Conservation (phyloP, 768 basidiomycete species). For the Trametes cubensis region DNA sequence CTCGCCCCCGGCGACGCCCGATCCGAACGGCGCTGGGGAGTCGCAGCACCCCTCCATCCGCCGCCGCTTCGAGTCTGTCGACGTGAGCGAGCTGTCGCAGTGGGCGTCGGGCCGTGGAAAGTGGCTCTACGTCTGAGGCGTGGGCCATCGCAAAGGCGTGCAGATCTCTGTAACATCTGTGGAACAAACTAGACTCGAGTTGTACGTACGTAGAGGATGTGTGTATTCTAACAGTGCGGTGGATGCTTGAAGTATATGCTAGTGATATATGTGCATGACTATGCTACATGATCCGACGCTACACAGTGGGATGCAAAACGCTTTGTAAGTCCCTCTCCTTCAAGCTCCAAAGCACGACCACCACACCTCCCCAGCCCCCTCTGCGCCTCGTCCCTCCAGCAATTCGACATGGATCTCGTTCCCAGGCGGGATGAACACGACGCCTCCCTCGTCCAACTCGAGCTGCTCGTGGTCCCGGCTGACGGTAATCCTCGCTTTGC, state of each 20-base stretch:
- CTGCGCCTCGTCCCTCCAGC: slow-evolving; percentile 15
- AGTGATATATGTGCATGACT: not conserved
- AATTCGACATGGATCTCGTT: slow-evolving; percentile 24
- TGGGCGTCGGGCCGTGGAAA: slow-evolving; percentile 59
- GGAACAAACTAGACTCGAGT: too few relatives aligned
- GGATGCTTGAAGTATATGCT: not conserved
- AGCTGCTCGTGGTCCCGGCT: slow-evolving; percentile 19
- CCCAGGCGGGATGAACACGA: slow-evolving; percentile 31
- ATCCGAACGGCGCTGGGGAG: slow-evolving; percentile 16
- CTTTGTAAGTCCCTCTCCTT: not conserved
- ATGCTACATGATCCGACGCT: not conserved
- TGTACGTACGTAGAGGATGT: not conserved
- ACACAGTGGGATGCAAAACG: not conserved
- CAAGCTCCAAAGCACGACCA: slow-evolving; percentile 28
- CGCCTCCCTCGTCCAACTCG: slow-evolving; percentile 25
- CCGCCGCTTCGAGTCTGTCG: slow-evolving; percentile 47
- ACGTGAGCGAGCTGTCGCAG: slow-evolving; percentile 45
- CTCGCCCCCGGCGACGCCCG: slow-evolving; percentile 34
- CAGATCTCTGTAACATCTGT: not conserved
- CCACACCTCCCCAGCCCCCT: slow-evolving; percentile 31
- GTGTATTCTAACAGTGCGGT: not conserved
- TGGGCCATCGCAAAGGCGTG: not conserved
- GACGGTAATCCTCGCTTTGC: slow-evolving; percentile 18
- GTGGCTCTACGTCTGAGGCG: slow-evolving; percentile 60
- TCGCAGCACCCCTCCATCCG: slow-evolving; percentile 29